phyloP scores from a whole-genome alignment of 164 flowering plant genomes.

The Kingdonia uniflora region DNA sequence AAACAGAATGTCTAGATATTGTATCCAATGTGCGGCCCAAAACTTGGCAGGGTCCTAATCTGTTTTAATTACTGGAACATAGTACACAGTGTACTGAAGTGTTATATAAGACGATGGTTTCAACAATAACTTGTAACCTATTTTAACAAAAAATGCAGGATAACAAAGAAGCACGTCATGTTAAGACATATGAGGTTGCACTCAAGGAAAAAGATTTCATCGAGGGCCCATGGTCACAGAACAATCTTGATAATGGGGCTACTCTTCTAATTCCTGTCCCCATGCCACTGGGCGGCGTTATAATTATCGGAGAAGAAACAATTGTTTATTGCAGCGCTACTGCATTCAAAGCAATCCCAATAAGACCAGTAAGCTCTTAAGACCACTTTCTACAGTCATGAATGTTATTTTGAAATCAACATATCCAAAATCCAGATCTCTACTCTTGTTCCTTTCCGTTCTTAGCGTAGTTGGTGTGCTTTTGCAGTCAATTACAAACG shows the following conservation, averaged over 20 bases:
- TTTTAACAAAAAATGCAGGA: constrained; percentile 42
- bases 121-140: no score
- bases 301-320: constrained; percentile 96
- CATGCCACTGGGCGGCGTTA: constrained; percentile 89
- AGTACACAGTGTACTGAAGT: no score
- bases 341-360: constrained; percentile 87
- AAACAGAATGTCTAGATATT: no score
- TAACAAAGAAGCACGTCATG: constrained; percentile 94
- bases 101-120: no score
- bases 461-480: constrained; percentile 13
- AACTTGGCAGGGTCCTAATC: no score
- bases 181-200: constrained; percentile 89
- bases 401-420: not conserved
- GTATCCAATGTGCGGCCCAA: no score
- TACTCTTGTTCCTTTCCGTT: not conserved
- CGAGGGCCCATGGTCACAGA: constrained; percentile 97
- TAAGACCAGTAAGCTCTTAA: constrained; percentile 56
- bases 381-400: not conserved
- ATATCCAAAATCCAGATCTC: no score
- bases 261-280: constrained; percentile 90
- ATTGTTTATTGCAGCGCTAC: constrained; percentile 88
- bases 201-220: constrained; percentile 91
- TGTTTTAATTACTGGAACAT: no score
- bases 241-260: constrained; percentile 97
- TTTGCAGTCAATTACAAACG: constrained; percentile 75